Evolutionary conservation across 2,329 filamentous ascomycete species (phyloP), one percentile per base, ranked within the genome.

Genomic region (Diaporthe sp.): DNA sequence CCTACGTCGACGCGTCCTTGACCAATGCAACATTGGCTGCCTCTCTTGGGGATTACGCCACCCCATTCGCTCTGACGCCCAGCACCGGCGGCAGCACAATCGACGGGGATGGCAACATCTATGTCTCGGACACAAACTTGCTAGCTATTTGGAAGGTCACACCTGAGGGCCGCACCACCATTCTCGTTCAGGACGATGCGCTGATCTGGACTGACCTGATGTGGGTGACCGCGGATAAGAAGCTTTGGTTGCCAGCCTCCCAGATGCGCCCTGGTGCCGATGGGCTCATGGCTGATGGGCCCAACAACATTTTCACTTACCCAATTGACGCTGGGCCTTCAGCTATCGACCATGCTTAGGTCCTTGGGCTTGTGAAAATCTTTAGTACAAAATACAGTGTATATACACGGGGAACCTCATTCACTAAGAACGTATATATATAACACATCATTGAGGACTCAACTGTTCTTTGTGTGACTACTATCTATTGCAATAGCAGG

Each of bases 11-110:
- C 60, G 76, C 79, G 34, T 79, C 82, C 1, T 80, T 82, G 71
- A 80, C 82, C 77, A 85, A 84, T 75, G 78, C 78, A 13, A 81
- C 82, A 0, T 75, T 84, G 34, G 78, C 78, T 25, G 78, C 78
- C 22, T 70, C 78, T 2, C 80, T 84, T 7, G 76, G 71, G 9
- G 60, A 67, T 22, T 68, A 67, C 12, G 46, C 46, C 6, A 53
- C 46, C 9, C 72, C 72, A 2, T 51, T 67, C 4, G 72, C 72
- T 3, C 49, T 67, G 49, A 73, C 72, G 19, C 58, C 58, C 12
- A 62, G 42, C 22, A 73, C 72, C 13, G 60, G 72, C 2, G 72
- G 72, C 4, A 73, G 10, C 37, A 55, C 72, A 5, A 73, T 73
- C n/a, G 72, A 73, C 37, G 72, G 39, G 2, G 72, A 73, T 9